phyloP scores from a whole-genome alignment of 768 basidiomycete genomes.

The Paxillus involutus region DNA sequence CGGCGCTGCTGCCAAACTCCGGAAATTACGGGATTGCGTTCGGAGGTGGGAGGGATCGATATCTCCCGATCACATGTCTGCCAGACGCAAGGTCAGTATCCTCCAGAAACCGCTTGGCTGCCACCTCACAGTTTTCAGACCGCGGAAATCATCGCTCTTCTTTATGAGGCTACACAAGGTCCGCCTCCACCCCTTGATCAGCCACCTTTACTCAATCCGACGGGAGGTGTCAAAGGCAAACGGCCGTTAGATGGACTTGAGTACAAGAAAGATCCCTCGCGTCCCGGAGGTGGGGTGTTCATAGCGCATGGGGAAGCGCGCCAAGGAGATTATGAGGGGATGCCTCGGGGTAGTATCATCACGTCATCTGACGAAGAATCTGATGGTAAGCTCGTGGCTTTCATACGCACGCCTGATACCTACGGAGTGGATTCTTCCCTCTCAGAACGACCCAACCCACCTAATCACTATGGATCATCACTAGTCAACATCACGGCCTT shows the following conservation, averaged over 20 bases:
- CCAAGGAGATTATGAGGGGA: constrained; percentile 48
- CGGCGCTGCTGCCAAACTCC: constrained; percentile 71
- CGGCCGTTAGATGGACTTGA: constrained; percentile 54
- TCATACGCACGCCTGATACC: constrained; percentile 10
- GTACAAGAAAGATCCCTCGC: constrained; percentile 76
- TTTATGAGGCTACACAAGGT: constrained; percentile 95
- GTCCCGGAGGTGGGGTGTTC: constrained; percentile 88
- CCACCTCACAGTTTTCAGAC: constrained; percentile 49
- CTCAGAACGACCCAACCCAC: constrained; percentile 14
- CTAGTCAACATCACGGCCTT: constrained; percentile 61
- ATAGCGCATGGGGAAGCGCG: constrained; percentile 55
- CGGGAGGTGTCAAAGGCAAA: constrained; percentile 63
- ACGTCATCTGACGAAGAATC: constrained; percentile 43
- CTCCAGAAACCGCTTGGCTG: not conserved
- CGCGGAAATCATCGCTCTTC: constrained; percentile 86
- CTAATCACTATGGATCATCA: constrained; percentile 30
- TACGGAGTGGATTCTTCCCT: constrained; percentile 1
- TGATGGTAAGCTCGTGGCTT: constrained; percentile 46
- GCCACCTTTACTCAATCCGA: constrained; percentile 72
- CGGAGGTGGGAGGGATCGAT: constrained; percentile 85
- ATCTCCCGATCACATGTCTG: constrained; percentile 92
- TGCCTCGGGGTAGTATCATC: constrained; percentile 59
- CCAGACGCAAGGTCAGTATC: constrained; percentile 75
- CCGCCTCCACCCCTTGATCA: constrained; percentile 52
- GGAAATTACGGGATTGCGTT: constrained; percentile 81